Base-by-base conservation (phyloP, 352 stramenopile species). In the Aphanomyces invadans region DNA sequence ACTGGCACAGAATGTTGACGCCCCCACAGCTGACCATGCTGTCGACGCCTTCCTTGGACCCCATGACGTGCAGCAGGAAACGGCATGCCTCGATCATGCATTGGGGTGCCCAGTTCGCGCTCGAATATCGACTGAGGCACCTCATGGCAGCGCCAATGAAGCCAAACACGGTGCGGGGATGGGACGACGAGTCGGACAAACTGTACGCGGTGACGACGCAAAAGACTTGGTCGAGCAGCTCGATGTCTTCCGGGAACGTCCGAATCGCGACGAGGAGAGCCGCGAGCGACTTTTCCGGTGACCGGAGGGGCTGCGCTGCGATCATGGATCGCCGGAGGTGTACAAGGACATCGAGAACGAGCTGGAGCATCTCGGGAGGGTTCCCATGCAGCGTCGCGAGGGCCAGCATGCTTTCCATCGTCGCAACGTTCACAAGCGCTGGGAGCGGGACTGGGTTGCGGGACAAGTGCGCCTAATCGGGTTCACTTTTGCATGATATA, bases 211-310 rank as follows among this genome's bases (percentile, higher is more conserved):
- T 77, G 32, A 89, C 46, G 11, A 90, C 76, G 0, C 73, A 78
- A 66, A 84, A 90, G 7, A 83, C 74, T 62, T 88, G 79, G 1
- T 75, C 78, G 17, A 70, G 61, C 48, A 92, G 84, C 12, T 36
- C 51, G 1, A 82, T 19, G 33, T 88, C 73, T 11, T 76, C 62
- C 21, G 71, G 66, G 54, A 81, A 77, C 36, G 74, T 76, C 26
- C 79, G 73, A 25, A 91, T 70, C 11, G 77, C 89, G n/a, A 89
- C 72, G 38, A 88, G 88, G 0, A 92, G 62, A 15, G 79, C 76
- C 31, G 81, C 78, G 0, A 90, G 72, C 7, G 81, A 79, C 21
- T 77, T 73, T 38, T 82, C 70, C 52, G 81, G 73, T 7, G 84
- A 69, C 55, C 76, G 53, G 12, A 89, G 71, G 11, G 31, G 62